phyloP scores from a whole-genome alignment of 306 rosid genomes.

The Adenanthera pavonina region DNA sequence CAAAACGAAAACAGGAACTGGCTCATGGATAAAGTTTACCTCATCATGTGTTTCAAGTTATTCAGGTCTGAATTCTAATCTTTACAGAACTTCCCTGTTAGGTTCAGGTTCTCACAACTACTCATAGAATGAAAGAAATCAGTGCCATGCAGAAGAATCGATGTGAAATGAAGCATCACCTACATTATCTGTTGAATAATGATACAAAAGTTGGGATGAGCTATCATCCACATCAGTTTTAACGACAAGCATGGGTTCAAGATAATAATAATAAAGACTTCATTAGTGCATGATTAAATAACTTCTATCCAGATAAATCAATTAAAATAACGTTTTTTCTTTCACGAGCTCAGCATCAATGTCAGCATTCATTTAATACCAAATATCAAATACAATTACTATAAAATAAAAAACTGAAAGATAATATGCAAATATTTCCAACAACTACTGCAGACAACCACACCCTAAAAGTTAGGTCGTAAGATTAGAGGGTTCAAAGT shows the following conservation, averaged over 20 bases:
- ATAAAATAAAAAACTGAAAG: not conserved
- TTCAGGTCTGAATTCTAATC: not conserved
- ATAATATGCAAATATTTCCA: not conserved
- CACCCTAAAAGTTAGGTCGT: not conserved
- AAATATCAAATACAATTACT: not conserved
- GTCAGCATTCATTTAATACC: not conserved
- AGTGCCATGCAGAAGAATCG: conserved; percentile 9
- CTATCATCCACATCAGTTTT: conserved; percentile 4
- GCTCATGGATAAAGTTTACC: not conserved
- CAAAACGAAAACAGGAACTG: too few species aligned
- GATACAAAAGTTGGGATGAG: not conserved
- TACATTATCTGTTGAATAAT: not conserved
- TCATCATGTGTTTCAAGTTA: not conserved
- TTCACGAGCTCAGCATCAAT: not conserved
- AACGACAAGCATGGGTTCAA: conserved; percentile 4
- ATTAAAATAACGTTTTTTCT: not conserved
- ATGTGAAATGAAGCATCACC: not conserved
- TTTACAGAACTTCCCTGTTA: not conserved
- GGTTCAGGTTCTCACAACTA: not conserved
- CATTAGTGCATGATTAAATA: not conserved
- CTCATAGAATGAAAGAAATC: not conserved
- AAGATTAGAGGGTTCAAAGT: not conserved
- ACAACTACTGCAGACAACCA: not conserved
- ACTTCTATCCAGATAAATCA: not conserved
- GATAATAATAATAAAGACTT: not conserved